These are phyloP conservation scores for Acanthamoeba triangularis DNA, from an alignment of 208 protist genomes.

Conservation along the genomic window DNA sequence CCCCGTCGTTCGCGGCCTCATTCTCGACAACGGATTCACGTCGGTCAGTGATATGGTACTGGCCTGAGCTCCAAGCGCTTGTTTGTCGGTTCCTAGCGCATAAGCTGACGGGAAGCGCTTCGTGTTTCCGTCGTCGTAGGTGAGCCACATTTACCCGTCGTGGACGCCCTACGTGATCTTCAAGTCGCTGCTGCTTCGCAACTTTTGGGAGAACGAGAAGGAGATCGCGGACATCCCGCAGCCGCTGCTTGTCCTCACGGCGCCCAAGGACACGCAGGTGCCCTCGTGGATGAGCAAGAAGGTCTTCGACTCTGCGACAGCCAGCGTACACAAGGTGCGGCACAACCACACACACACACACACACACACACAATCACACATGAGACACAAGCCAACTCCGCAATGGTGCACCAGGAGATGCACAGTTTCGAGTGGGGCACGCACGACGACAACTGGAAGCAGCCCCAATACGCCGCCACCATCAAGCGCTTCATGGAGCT, in stretches of 20 bases:
- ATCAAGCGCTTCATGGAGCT: constrained; percentile 62
- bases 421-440: constrained; percentile 31
- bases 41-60: constrained; percentile 65
- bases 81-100: neutral
- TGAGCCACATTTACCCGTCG: constrained; percentile 47
- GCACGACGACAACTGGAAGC: constrained; percentile 65
- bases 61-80: neutral
- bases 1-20: neutral
- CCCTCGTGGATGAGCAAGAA: constrained; percentile 55
- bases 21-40: constrained; percentile 55
- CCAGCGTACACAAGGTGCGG: neutral
- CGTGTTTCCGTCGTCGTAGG: neutral
- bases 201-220: constrained; percentile 52
- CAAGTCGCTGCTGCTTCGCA: constrained; percentile 50
- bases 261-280: constrained; percentile 34
- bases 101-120: no score
- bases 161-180: constrained; percentile 64
- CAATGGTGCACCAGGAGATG: neutral
- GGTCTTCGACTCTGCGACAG: neutral
- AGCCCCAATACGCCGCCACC: neutral
- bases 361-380: no score
- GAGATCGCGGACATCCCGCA: constrained; percentile 28
- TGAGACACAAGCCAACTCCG: no score
- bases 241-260: constrained; percentile 44
- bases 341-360: neutral